Evolutionary conservation across 768 basidiomycete genomes (phyloP), one percentile per base, ranked within the genome.

Genomic region (Amanita jacksonii): DNA sequence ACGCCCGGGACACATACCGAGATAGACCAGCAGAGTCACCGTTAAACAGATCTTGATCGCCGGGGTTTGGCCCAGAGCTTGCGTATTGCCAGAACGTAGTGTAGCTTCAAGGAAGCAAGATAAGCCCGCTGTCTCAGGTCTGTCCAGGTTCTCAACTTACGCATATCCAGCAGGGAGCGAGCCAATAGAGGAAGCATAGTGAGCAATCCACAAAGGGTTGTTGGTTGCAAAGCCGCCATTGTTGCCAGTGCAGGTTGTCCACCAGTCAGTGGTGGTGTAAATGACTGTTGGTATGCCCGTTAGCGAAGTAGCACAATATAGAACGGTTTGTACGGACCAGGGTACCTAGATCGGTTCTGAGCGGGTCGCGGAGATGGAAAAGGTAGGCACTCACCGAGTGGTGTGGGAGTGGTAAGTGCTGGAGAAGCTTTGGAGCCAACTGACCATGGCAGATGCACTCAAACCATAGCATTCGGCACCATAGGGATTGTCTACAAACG

Each of bases 261-360:
- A 84, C 81, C 80, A 83, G 55, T 71, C 64, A 8, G 76, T 79
- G 3, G 73, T 77, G 22, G 76, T 75, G 50, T 81, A 81, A 46
- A 81, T 78, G 28, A 74, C 75, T 73, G 41, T 5, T 38, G 32
- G 9, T 15, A 8, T 8, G 28, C 10, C 30, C 0, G 15, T 41
- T 9, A 41, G 30, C 13, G 6, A 35, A 35, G n/a, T n/a, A 31
- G 8, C 33, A 33, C 19, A n/a, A 15, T 19, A 23, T 12, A 19
- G 28, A 33, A 32, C n/a, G 38, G 24, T 8, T 6, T 8, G 18
- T 15, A 32, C 51, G 24, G 33, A 67, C 73, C 60, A 28, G 69
- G 70, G 48, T 61, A 73, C 20, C 73, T 72, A 45, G 19, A 27
- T 22, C 28, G 8, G 30, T 15, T 3, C 22, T 15, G 37, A 32